Percentiles rank a stretch among this genome's conserved stretches.
Evolutionary conservation across 2,329 filamentous ascomycete species (phyloP).

Genomic region (Geoglossum cookeanum): DNA sequence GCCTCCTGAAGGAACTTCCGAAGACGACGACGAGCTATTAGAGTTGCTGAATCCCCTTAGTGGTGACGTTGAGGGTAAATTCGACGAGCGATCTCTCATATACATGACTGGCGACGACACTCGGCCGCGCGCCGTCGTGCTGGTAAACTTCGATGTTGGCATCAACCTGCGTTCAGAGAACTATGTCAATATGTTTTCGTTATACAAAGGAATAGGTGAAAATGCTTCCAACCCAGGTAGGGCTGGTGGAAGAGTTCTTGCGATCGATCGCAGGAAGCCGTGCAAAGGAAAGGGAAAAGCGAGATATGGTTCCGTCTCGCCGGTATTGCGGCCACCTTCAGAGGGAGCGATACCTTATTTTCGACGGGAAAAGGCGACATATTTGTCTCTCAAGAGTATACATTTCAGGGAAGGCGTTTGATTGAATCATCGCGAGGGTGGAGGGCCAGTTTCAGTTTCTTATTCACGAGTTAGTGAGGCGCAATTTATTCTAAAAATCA

Average conservation of each 20-base stretch:
- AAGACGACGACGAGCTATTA: constrained; percentile 15
- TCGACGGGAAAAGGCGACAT: background rate
- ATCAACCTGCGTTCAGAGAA: background rate
- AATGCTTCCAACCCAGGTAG: background rate
- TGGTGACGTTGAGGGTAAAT: constrained; percentile 23
- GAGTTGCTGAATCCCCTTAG: constrained; percentile 22
- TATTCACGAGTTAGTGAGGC: background rate
- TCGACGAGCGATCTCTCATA: constrained; percentile 30
- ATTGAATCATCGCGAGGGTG: background rate
- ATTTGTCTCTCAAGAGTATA: background rate
- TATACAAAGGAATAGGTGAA: background rate
- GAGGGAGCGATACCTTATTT: background rate
- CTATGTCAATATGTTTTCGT: background rate
- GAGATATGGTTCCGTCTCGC: background rate
- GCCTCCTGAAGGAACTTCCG: background rate
- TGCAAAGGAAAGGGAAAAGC: background rate
- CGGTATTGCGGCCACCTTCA: background rate
- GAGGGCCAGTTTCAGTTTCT: background rate
- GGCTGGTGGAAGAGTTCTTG: background rate
- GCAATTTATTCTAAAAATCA: background rate
- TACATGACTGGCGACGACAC: constrained; percentile 21
- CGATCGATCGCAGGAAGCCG: background rate
- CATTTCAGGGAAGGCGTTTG: background rate
- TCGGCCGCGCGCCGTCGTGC: constrained; percentile 19
- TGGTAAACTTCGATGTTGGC: constrained; percentile 23